Conservation (phyloP, 371 early-diverging fungal species). For the Fennellomyces sp. region DNA sequence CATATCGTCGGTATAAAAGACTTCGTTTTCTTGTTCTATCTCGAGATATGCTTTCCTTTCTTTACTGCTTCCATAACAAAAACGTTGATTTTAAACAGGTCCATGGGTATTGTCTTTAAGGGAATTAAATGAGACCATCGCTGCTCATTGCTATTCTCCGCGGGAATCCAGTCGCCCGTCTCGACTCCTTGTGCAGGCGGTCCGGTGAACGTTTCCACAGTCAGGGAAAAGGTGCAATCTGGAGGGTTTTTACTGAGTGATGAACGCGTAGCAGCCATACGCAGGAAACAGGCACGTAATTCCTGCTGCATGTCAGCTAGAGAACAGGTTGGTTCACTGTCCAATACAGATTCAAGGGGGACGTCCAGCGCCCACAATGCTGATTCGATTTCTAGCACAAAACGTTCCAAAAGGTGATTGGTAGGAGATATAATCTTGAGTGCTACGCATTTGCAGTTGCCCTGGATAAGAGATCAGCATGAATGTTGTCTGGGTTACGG, state of each 20-base stretch:
- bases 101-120: slow-evolving; percentile 50
- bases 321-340: slow-evolving; percentile 23
- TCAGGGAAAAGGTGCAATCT: slow-evolving; percentile 38
- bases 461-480: slow-evolving; percentile 35
- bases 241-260: slow-evolving; percentile 8
- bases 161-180: slow-evolving; percentile 52
- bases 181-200: slow-evolving; percentile 12
- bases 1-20: background rate
- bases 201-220: slow-evolving; percentile 37
- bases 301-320: slow-evolving; percentile 43
- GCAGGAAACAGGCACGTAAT: slow-evolving; percentile 47
- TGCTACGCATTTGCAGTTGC: slow-evolving; percentile 34
- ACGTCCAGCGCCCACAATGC: slow-evolving; percentile 10
- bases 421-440: slow-evolving; percentile 30
- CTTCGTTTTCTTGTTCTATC: background rate
- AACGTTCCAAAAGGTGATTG: slow-evolving; percentile 43
- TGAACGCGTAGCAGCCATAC: slow-evolving; percentile 28
- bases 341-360: slow-evolving; percentile 8
- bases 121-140: slow-evolving; percentile 33
- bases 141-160: slow-evolving; percentile 22
- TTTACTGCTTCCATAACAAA: slow-evolving; percentile 20
- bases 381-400: slow-evolving; percentile 54
- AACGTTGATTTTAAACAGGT: slow-evolving; percentile 31
- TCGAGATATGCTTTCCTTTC: slow-evolving; percentile 21
- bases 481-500: too few relatives aligned